phyloP scores from a whole-genome alignment of 78 protist genomes.

The Dictyostelium intermedium region DNA sequence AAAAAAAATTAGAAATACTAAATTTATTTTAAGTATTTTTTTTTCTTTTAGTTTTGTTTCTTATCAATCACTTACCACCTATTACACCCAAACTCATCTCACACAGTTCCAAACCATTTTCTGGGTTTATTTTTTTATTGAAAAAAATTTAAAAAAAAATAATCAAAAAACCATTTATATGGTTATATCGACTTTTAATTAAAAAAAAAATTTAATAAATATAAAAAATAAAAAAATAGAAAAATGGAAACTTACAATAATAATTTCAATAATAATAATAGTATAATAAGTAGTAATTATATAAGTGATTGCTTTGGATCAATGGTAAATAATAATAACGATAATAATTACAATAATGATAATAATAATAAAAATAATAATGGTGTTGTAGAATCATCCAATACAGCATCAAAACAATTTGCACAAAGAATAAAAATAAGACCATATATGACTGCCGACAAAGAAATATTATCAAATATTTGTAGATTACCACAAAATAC shows the following conservation, averaged over 20 bases:
- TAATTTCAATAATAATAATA: too few relatives aligned
- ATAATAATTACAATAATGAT: neutral
- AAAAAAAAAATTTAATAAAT: neutral
- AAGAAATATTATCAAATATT: conserved; percentile 36
- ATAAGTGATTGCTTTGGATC: neutral
- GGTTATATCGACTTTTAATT: neutral
- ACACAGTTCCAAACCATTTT: neutral
- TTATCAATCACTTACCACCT: neutral
- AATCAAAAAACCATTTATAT: neutral
- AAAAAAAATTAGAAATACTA: neutral
- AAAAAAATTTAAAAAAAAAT: neutral
- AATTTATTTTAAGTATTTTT: neutral
- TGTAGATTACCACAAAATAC: conserved; percentile 45
- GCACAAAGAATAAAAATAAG: conserved; percentile 11
- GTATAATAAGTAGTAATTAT: neutral
- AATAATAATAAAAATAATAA: neutral
- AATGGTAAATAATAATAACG: neutral
- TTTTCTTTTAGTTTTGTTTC: neutral
- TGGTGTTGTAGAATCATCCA: neutral
- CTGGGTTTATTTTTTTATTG: neutral
- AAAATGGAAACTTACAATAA: neutral
- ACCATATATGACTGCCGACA: conserved; percentile 48
- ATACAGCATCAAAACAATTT: neutral
- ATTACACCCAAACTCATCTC: neutral
- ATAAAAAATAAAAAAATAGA: neutral